These are phyloP conservation scores for Leishmania tarentolae DNA, from an alignment of 208 protist genomes.

Conservation along the genomic window DNA sequence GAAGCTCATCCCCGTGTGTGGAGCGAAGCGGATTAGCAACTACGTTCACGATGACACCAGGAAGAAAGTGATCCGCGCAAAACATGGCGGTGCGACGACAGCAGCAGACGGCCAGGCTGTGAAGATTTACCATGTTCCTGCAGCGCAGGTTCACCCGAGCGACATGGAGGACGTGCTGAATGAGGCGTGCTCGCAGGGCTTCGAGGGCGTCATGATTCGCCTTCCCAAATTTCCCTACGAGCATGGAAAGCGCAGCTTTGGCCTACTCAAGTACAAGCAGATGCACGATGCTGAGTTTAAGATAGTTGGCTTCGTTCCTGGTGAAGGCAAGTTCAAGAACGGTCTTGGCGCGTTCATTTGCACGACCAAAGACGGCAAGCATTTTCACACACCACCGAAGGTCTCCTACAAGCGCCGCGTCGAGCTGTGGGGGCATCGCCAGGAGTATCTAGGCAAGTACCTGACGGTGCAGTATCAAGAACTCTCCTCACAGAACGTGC, in stretches of 20 bases:
- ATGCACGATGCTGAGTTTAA: slow-evolving; percentile 93
- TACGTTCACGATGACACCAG: slow-evolving; percentile 81
- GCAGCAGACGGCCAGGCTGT: slow-evolving; percentile 27
- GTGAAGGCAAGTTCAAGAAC: slow-evolving; percentile 87
- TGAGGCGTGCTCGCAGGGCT: slow-evolving; percentile 86
- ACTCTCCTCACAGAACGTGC: slow-evolving; percentile 84
- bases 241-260: slow-evolving; percentile 89
- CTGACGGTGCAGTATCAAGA: slow-evolving; percentile 90
- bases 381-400: slow-evolving; percentile 80
- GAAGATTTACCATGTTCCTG: slow-evolving; percentile 85
- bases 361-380: slow-evolving; percentile 74
- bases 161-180: slow-evolving; percentile 82
- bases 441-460: slow-evolving; percentile 70
- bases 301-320: slow-evolving; percentile 81
- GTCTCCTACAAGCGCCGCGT: slow-evolving; percentile 59
- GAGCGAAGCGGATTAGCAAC: slow-evolving; percentile 84
- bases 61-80: slow-evolving; percentile 71
- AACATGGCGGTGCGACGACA: slow-evolving; percentile 10
- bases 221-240: slow-evolving; percentile 84
- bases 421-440: slow-evolving; percentile 63
- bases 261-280: slow-evolving; percentile 89
- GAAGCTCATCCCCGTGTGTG: slow-evolving; percentile 75
- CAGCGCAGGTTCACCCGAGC: slow-evolving; percentile 65
- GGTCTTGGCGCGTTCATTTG: slow-evolving; percentile 86
- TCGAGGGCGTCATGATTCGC: slow-evolving; percentile 91